Evolutionary conservation across 2,329 filamentous ascomycete species (phyloP), one percentile per base, ranked within the genome.

Genomic region (Apiospora sp.): DNA sequence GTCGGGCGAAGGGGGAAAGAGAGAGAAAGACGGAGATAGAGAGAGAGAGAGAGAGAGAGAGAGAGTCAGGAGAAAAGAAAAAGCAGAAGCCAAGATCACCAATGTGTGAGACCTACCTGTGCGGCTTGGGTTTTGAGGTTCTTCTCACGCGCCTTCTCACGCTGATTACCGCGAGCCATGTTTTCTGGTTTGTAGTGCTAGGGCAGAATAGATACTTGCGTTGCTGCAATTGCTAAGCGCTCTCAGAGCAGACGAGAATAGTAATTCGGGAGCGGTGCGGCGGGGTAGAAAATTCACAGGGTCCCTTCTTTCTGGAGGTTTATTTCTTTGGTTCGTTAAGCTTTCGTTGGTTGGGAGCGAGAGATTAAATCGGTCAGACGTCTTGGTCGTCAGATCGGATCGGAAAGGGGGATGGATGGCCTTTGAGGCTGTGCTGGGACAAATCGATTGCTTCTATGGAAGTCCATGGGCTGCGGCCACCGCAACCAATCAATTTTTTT

Each of bases 81-180:
- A 58, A 64, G 14, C 8, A 41, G 19, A 41, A 64, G 58, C 58
- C 58, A 64, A 64, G 58, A 64, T 24, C 67, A 68, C 41, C 68
- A 54, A 70, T 37, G 27, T 73, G 46, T 41, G 46, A 51, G 48
- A 84, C 88, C 78, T 85, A 94, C 93, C 86, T 87, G 78, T 69
- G 82, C 80, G 69, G 90, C 86, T 80, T 88, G 82, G 79, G 92
- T 91, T 87, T 97, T 96, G 80, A 91, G 89, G 84, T 91, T 94
- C 86, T 96, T 96, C 86, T 96, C 93, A 75, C 96, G 93, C 79
- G 93, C 93, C 87, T 96, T 95, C 76, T 98, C 95, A 80, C 96
- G 93, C 88, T 98, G 96, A 84, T 98, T 98, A 78, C 96, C 96
- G 83, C 96, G 94, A 78, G 96, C 92, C 96, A 98, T 98, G 75